Base-by-base conservation (phyloP, 139 green algal species). In the Spirogloea muscicola region DNA sequence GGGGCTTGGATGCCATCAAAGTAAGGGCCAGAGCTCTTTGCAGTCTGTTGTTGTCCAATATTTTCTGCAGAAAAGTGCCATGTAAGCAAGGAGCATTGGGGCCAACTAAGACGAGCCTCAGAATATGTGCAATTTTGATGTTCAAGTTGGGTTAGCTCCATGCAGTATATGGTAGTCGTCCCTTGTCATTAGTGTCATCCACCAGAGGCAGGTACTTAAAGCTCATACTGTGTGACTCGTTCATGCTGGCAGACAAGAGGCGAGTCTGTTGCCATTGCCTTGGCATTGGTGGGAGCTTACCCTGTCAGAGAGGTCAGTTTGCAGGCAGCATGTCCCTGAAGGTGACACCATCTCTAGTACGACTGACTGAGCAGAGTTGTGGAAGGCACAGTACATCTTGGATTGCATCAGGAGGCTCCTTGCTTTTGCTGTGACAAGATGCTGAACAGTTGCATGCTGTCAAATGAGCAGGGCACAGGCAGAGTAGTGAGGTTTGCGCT, bases 1-100 rank as follows among this genome's bases (percentile, higher is more conserved):
- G 94, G 94, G 94, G 94, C 0, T 85, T 98, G 49, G 94, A 98
- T 70, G 88, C 91, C 0, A 98, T 98, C 80, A 98, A 98, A 44
- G 65, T 74, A 9, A 9, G n/a, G n/a, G n/a, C n/a, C n/a, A n/a
- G n/a, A n/a, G n/a, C n/a, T n/a, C n/a, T n/a, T n/a, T n/a, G n/a
- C n/a, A n/a, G n/a, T n/a, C n/a, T n/a, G n/a, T n/a, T n/a, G n/a
- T n/a, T n/a, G n/a, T n/a, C n/a, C n/a, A n/a, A n/a, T n/a, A n/a
- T n/a, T n/a, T n/a, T n/a, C n/a, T n/a, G n/a, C n/a, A n/a, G n/a
- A n/a, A n/a, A n/a, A n/a, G n/a, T n/a, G n/a, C n/a, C n/a, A n/a
- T n/a, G n/a, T n/a, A n/a, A n/a, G n/a, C n/a, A n/a, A n/a, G n/a
- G n/a, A n/a, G n/a, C n/a, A n/a, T n/a, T n/a, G n/a, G n/a, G n/a